phyloP scores from a whole-genome alignment of 371 early-diverging fungal species.

The Cokeromyces recurvatus region DNA sequence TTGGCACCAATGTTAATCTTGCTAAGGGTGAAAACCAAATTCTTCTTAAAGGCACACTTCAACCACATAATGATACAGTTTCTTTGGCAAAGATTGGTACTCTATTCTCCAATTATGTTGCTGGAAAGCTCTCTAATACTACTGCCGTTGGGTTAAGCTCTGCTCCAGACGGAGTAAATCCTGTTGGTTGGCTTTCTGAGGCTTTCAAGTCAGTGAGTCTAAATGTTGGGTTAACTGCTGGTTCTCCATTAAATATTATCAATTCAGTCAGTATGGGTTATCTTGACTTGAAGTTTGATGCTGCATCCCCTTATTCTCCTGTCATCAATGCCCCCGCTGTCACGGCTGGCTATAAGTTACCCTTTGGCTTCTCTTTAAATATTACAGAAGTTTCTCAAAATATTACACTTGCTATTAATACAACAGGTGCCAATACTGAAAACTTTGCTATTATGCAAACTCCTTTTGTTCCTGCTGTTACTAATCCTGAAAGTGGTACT shows the following conservation, averaged over 20 bases:
- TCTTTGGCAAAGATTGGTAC: constrained; percentile 41
- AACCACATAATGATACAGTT: constrained; percentile 40
- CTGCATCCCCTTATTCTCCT: constrained; percentile 47
- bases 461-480: constrained; percentile 39
- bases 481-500: constrained; percentile 41
- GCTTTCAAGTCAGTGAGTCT: constrained; percentile 50
- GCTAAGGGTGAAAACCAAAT: constrained; percentile 43
- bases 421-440: constrained; percentile 17
- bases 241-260: constrained; percentile 44
- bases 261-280: constrained; percentile 50
- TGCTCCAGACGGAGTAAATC: constrained; percentile 53
- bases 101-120: constrained; percentile 53
- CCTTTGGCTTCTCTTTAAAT: constrained; percentile 54
- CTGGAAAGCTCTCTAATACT: constrained; percentile 43
- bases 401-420: constrained; percentile 39
- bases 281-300: constrained; percentile 47
- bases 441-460: constrained; percentile 45
- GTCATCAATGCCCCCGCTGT: constrained; percentile 42
- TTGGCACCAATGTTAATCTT: constrained; percentile 38
- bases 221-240: constrained; percentile 44
- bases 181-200: constrained; percentile 51
- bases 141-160: constrained; percentile 53
- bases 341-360: constrained; percentile 47
- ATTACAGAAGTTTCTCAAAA: constrained; percentile 51
- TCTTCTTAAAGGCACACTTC: constrained; percentile 47